Conservation (phyloP, 768 basidiomycete genomes). For the Podaxis sp. region DNA sequence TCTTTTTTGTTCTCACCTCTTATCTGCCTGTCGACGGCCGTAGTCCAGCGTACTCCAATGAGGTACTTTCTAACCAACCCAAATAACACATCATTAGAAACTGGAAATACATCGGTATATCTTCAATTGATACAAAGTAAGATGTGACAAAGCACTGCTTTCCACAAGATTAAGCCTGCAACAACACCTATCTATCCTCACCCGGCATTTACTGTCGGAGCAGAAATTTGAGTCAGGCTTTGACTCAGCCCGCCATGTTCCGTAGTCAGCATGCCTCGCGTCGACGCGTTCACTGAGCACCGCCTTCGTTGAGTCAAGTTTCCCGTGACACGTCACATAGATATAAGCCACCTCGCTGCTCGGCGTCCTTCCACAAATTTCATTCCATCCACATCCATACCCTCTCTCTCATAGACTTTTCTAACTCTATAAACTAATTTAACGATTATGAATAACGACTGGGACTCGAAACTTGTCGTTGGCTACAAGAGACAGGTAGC, state of each 20-base stretch:
- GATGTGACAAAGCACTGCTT: background rate
- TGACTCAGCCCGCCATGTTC: background rate
- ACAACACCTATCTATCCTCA: too few species aligned
- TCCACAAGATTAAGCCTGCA: background rate
- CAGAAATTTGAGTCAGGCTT: background rate
- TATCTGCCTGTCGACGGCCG: background rate
- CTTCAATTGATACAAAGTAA: background rate
- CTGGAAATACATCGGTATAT: background rate
- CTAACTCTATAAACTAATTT: background rate
- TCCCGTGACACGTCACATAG: slow-evolving; percentile 18
- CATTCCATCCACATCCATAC: slow-evolving; percentile 20
- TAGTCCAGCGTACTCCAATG: background rate
- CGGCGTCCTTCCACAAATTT: slow-evolving; percentile 11
- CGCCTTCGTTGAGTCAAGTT: slow-evolving; percentile 17
- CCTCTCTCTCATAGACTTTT: slow-evolving; percentile 14
- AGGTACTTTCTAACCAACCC: too few species aligned
- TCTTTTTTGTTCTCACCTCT: background rate
- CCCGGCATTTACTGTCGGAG: background rate
- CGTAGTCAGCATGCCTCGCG: background rate
- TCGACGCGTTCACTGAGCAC: background rate
- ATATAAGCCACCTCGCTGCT: slow-evolving; percentile 18
- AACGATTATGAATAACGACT: slow-evolving; percentile 56
- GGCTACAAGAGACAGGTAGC: slow-evolving; percentile 62
- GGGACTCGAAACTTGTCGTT: slow-evolving; percentile 75
- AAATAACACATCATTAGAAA: background rate